These are phyloP conservation scores for Castanea sativa DNA, from an alignment of 306 rosid genomes.

Conservation along the genomic window DNA sequence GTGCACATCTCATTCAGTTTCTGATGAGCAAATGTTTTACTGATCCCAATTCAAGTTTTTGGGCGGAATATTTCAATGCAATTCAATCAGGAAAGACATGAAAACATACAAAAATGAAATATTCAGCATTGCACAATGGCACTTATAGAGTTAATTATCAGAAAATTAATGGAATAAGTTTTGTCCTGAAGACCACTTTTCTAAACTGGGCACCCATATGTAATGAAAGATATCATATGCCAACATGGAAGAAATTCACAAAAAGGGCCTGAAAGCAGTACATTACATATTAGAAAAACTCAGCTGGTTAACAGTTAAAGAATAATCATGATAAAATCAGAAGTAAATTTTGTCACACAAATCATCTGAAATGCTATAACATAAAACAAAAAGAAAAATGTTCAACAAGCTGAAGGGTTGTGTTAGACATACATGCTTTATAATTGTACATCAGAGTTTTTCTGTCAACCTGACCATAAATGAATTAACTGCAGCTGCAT, in stretches of 20 bases:
- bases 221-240: conserved; percentile 6
- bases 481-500: conserved; percentile 64
- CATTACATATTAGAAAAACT: conserved; percentile 7
- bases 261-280: not conserved
- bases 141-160: not conserved
- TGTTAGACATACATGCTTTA: conserved; percentile 17
- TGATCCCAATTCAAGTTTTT: conserved; percentile 1
- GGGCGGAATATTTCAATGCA: not conserved
- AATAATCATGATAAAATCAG: conserved; percentile 29
- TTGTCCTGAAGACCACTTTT: conserved; percentile 2
- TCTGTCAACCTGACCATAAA: conserved; percentile 92
- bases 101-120: not conserved
- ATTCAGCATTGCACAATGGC: not conserved
- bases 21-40: not conserved
- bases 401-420: conserved; percentile 18
- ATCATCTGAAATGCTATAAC: conserved; percentile 23
- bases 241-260: conserved; percentile 20
- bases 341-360: conserved; percentile 19
- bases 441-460: conserved; percentile 54
- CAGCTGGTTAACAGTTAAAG: conserved; percentile 14
- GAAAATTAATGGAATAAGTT: conserved; percentile 14
- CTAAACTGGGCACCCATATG: conserved; percentile 6
- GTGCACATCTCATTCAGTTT: not conserved
- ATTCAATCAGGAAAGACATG: not conserved
- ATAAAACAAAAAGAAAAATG: not conserved